These are phyloP conservation scores for Agrocybe pediades DNA, from an alignment of 768 basidiomycete genomes.

Conservation along the genomic window DNA sequence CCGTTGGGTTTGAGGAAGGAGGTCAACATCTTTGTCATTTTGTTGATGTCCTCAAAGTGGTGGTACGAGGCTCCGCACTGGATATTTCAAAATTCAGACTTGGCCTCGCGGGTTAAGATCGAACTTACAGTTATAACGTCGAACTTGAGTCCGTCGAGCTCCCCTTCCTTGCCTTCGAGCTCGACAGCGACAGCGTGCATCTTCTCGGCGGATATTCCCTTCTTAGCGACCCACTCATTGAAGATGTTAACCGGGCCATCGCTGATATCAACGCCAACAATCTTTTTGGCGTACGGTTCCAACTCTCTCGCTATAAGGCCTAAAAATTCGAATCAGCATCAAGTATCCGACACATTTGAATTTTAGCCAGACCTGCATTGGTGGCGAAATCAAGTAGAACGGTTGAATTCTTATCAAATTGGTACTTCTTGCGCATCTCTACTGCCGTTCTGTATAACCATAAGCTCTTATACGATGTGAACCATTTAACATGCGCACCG, in stretches of 20 bases:
- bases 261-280: constrained; percentile 79
- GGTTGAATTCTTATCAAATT: constrained; percentile 58
- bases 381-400: constrained; percentile 75
- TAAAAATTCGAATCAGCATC: constrained; percentile 23
- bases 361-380: constrained; percentile 51
- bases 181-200: constrained; percentile 63
- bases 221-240: constrained; percentile 56
- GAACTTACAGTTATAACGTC: constrained; percentile 68
- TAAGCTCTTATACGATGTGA: too few relatives aligned
- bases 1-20: constrained; percentile 58
- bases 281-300: constrained; percentile 56
- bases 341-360: neutral
- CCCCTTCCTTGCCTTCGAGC: constrained; percentile 46
- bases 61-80: constrained; percentile 49
- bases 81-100: neutral
- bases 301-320: constrained; percentile 67
- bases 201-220: constrained; percentile 65
- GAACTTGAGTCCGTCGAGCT: constrained; percentile 57
- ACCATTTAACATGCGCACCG: constrained; percentile 19
- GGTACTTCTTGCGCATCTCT: constrained; percentile 40
- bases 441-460: constrained; percentile 38
- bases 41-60: constrained; percentile 53
- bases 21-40: constrained; percentile 48
- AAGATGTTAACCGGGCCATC: constrained; percentile 68
- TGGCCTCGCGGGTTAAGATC: neutral